Percentiles rank a stretch among this genome's conserved stretches.
phyloP scores from a whole-genome alignment of 2,329 filamentous ascomycete genomes.

The Coleophoma cylindrospora region DNA sequence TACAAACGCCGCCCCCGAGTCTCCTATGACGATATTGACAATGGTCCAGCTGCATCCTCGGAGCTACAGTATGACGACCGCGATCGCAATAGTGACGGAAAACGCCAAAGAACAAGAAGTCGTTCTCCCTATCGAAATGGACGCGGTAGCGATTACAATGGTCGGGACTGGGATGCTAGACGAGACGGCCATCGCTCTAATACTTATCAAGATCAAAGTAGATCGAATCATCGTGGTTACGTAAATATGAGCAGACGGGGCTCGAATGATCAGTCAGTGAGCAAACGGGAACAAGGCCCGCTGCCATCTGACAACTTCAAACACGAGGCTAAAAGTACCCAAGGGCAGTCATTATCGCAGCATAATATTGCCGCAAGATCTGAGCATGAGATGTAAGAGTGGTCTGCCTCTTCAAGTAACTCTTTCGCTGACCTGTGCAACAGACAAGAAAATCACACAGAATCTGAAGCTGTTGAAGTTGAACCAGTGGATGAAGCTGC shows the following conservation, averaged over 20 bases:
- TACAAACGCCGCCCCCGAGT: conserved; percentile 41
- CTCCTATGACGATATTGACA: conserved; percentile 54
- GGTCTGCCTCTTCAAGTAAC: too few species aligned
- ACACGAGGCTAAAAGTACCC: conserved; percentile 64
- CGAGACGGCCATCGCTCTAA: conserved; percentile 14
- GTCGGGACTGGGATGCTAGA: conserved; percentile 11
- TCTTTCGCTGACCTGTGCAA: too few species aligned
- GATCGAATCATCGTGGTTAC: conserved; percentile 21
- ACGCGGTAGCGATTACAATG: conserved; percentile 19
- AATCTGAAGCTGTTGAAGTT: conserved; percentile 41
- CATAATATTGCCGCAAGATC: conserved; percentile 20
- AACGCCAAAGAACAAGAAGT: conserved; percentile 47
- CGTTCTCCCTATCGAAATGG: conserved; percentile 40
- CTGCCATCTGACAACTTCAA: conserved; percentile 52
- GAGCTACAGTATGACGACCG: conserved; percentile 41
- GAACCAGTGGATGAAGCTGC: conserved; percentile 73
- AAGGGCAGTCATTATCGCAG: conserved; percentile 40
- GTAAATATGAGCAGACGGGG: conserved; percentile 41
- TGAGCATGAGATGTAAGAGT: not conserved
- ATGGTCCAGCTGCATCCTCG: conserved; percentile 17
- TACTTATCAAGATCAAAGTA: conserved; percentile 11
- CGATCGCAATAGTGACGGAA: conserved; percentile 43
- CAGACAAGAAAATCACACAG: conserved; percentile 13
- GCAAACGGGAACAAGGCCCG: conserved; percentile 57
- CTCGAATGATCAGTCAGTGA: conserved; percentile 54